Evolutionary conservation across 2,329 filamentous ascomycete genomes (phyloP), one percentile per base, ranked within the genome.

Genomic region (Didymosphaeria variabile): DNA sequence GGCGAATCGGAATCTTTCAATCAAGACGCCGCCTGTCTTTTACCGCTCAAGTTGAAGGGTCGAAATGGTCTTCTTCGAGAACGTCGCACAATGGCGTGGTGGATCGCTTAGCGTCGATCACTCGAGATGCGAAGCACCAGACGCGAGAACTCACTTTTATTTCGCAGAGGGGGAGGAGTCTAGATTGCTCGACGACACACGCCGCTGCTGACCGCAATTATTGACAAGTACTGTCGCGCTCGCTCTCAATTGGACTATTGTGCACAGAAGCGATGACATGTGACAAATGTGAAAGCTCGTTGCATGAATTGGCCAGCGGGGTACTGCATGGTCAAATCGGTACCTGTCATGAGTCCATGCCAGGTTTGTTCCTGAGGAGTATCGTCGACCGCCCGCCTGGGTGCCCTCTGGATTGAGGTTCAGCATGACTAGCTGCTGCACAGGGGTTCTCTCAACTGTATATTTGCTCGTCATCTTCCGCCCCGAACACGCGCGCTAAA

Each of bases 91-190:
- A 38, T 52, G 17, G 49, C 38, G 8, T 40, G 34, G 34, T 34
- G 21, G 34, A 17, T 31, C 19, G 34, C 50, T 53, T 53, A 40
- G 34, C 50, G 34, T 26, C 46, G 46, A 50, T 34, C 45, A n/a
- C 23, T 29, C 15, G 12, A 21, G 9, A 34, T 34, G 26, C 15
- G 15, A 10, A 47, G n/a, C n/a, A n/a, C n/a, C n/a, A 47, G 12
- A 31, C n/a, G 29, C 19, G 46, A 50, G 46, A n/a, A 50, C 46
- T 50, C 46, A 21, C 42, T 3, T 45, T 10, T 34, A 9, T 29
- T 15, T 34, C 7, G 13, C 29, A 17, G 8, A 8, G 26, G 13
- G 29, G 5, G 12, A 5, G 12, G 12, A 32, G 19, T 50, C 46
- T 19, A 9, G 46, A 26, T 23, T 8, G 45, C 23, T 31, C 23